phyloP scores from a whole-genome alignment of 2,329 filamentous ascomycete species.

The Alternaria dauci region DNA sequence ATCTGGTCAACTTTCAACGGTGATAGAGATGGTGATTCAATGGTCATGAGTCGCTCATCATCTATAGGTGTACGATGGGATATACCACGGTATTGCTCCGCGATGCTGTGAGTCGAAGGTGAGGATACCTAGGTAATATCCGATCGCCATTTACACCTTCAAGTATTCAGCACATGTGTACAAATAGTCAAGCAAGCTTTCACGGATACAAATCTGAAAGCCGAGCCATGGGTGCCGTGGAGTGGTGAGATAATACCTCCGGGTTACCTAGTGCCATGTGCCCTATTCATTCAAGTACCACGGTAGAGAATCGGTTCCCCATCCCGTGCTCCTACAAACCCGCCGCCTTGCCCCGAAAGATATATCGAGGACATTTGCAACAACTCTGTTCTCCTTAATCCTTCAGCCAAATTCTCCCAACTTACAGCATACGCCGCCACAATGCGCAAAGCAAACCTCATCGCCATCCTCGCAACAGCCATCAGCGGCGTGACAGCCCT shows the following conservation, averaged over 20 bases:
- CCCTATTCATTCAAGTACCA: conserved; percentile 1
- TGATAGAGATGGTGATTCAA: too few species aligned
- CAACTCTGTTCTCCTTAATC: not conserved
- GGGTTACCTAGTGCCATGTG: not conserved
- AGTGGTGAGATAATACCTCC: conserved; percentile 2
- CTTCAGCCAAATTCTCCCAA: not conserved
- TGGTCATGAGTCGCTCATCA: too few species aligned
- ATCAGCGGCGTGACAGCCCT: conserved; percentile 1
- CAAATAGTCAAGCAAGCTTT: not conserved
- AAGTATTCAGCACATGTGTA: not conserved
- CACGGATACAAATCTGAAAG: too few species aligned
- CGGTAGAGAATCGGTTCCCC: not conserved
- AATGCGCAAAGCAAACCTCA: not conserved
- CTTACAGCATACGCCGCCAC: not conserved
- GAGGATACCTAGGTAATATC: too few species aligned
- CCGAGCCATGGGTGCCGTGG: not conserved
- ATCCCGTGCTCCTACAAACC: not conserved
- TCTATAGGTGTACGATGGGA: too few species aligned
- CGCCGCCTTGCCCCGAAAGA: not conserved
- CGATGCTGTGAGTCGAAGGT: too few species aligned
- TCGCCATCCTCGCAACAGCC: conserved; percentile 3
- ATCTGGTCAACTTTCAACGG: too few species aligned
- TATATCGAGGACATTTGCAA: not conserved
- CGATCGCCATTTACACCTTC: not conserved
- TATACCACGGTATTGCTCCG: too few species aligned